Base-by-base conservation (phyloP, 2,329 filamentous ascomycete species). In the Dryadomyces quercivorus region DNA sequence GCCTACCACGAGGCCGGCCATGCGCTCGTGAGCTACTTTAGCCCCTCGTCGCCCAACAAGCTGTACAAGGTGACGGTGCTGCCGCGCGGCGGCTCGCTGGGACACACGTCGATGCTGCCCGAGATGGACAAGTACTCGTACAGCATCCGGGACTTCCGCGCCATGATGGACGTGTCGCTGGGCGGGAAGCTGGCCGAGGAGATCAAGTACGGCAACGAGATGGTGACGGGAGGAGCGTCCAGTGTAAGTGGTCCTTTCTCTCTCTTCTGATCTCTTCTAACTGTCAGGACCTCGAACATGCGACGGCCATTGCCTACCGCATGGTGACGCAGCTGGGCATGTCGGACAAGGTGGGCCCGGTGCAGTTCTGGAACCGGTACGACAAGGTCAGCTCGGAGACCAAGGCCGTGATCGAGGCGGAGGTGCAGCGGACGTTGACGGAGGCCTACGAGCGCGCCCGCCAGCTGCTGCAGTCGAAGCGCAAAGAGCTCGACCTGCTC, bases 1-100 rank as follows among this genome's bases (percentile, higher is more conserved):
- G 93, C 93, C 5, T 98, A 98, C 70, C 93, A 98, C 72, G 93
- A 98, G 72, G 94, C 92, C 55, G 93, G 93, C 2, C 93, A 98
- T 68, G 90, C 93, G 9, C 80, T 98, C 16, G 88, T 96, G 56
- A 85, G 86, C 55, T 83, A 96, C 64, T 90, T 92, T 61, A 88
- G 85, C 13, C 75, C 75, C 59, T 83, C 86, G 57, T 81, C 81
- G 42, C 81, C 85, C 52, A 84, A 78, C 59, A 86, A 86, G 36
- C 77, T 98, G 1, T 96, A 98, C 78, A 98, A 98, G 72, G 91
- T 95, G 51, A 98, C 93, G 1, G 94, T 98, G 62, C 85, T 98
- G 63, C 91, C 93, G 53, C 85, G 94, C 63, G 93, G 93, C 12
- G 83, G 84, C 63, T 81, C 87, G 22, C 77, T 97, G 8, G 93